Base-by-base conservation (phyloP, 345 rosid genomes). In the Moringa oleifera region DNA sequence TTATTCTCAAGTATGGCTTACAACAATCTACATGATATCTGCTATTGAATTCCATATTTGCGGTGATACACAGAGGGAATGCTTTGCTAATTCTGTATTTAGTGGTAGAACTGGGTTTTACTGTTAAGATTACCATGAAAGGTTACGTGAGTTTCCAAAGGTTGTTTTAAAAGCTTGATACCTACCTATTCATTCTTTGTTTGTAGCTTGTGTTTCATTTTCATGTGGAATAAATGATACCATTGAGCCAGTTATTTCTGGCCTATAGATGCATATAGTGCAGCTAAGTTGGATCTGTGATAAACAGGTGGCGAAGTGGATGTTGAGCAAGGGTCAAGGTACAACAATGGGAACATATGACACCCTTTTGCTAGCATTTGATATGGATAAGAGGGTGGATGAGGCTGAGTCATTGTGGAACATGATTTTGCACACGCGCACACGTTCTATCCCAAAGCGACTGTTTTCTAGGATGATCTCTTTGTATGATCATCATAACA, bases 281-380 rank as follows among this genome's bases (percentile, higher is more conserved):
- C 18, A 23, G 57, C 36, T 19, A 22, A 31, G 37, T 63, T 63
- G 57, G 33, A 63, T 68, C 31, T 22, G 59, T 77, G 55, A 59
- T 71, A 22, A 33, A 25, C 59, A 91, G 98, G 84, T 92, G 59
- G 88, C 97, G 18, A 92, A 89, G 66, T 90, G 98, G 98, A 93
- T 93, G 96, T 62, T 93, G 80, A 78, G 95, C 72, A 90, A 87
- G 82, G 96, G 98, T 41, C 96, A 93, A 75, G 95, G 98, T 53
- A 81, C 91, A 55, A 89, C 94, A 23, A 81, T 91, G 98, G 86
- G 76, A 66, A 91, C 95, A 22, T 91, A 82, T 17, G 95, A 91
- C 71, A 79, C 83, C 18, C 87, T 89, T 57, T 69, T 91, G 8
- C 71, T 86, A 53, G 98, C 97, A 53, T 93, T 90, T 55, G 98